Percentiles rank a stretch among this genome's conserved stretches.
phyloP scores from a whole-genome alignment of 2,329 filamentous ascomycete genomes.

The Aspergillus fumigatiaffinis region DNA sequence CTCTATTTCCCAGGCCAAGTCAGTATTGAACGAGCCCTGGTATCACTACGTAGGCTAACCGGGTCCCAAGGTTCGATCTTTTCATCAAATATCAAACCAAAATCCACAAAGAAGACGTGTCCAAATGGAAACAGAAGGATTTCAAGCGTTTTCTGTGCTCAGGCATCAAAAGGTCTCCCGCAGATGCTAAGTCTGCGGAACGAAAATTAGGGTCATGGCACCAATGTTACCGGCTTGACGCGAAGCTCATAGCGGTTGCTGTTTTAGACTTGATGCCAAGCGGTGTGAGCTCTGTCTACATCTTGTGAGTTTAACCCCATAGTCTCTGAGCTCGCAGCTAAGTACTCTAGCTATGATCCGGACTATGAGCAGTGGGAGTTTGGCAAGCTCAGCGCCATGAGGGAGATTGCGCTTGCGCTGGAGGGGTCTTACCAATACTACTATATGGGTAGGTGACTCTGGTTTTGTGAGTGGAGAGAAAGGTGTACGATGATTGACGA shows the following conservation, averaged over 20 bases:
- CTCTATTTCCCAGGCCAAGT: constrained; percentile 46
- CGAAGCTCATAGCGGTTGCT: constrained; percentile 46
- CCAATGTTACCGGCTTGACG: constrained; percentile 49
- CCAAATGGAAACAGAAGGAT: constrained; percentile 40
- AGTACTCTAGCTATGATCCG: constrained; percentile 50
- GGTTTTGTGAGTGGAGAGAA: not conserved
- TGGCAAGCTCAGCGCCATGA: constrained; percentile 59
- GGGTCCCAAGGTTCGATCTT: constrained; percentile 37
- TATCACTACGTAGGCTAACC: not conserved
- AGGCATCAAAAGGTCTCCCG: constrained; percentile 39
- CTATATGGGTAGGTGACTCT: constrained; percentile 54
- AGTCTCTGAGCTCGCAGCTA: not conserved
- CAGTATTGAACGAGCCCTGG: constrained; percentile 8
- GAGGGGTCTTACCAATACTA: constrained; percentile 58
- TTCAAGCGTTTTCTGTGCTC: constrained; percentile 48
- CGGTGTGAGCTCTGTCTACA: constrained; percentile 48
- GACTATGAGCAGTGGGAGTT: constrained; percentile 59
- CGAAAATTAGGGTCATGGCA: constrained; percentile 48
- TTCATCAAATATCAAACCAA: constrained; percentile 46
- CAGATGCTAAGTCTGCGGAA: constrained; percentile 33
- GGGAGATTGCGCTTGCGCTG: constrained; percentile 54
- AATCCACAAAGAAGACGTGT: constrained; percentile 44
- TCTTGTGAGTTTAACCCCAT: constrained; percentile 37
- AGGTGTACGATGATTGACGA: not conserved
- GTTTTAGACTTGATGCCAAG: constrained; percentile 46